Conservation (phyloP, 345 rosid genomes). For the Turnera subulata region DNA sequence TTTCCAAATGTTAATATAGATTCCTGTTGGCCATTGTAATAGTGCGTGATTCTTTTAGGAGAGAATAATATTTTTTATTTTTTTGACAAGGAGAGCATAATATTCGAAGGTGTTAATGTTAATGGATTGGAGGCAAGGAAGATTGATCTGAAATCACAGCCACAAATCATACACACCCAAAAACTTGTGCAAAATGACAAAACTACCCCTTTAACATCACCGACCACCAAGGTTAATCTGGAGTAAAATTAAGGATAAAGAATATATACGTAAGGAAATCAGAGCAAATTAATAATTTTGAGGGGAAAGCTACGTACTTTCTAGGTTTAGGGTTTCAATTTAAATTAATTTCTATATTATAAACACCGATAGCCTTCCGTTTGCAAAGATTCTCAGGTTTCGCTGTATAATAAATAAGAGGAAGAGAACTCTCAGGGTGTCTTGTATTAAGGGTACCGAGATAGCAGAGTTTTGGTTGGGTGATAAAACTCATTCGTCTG, state of each 20-base stretch:
- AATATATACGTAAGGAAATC: not conserved
- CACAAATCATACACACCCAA: no score
- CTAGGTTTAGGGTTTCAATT: slow-evolving; percentile 17
- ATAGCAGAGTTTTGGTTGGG: not conserved
- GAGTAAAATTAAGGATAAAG: not conserved
- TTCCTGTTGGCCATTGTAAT: no score
- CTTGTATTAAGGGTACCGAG: no score
- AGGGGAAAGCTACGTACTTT: not conserved
- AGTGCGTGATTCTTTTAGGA: no score
- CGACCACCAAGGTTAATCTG: not conserved
- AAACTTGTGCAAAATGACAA: no score
- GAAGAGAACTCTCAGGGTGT: not conserved
- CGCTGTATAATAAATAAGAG: not conserved
- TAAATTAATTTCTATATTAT: not conserved
- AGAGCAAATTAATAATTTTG: not conserved
- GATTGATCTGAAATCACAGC: no score
- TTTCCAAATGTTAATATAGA: no score
- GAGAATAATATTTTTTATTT: no score
- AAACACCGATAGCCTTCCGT: not conserved
- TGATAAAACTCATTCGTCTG: slow-evolving; percentile 7
- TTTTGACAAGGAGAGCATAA: no score
- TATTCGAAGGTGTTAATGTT: no score
- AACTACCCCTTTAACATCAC: not conserved
- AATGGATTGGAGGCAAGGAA: no score
- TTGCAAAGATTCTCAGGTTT: slow-evolving; percentile 2